phyloP scores from a whole-genome alignment of 1,284 basidiomycete species.

The Pseudozyma thailandica region DNA sequence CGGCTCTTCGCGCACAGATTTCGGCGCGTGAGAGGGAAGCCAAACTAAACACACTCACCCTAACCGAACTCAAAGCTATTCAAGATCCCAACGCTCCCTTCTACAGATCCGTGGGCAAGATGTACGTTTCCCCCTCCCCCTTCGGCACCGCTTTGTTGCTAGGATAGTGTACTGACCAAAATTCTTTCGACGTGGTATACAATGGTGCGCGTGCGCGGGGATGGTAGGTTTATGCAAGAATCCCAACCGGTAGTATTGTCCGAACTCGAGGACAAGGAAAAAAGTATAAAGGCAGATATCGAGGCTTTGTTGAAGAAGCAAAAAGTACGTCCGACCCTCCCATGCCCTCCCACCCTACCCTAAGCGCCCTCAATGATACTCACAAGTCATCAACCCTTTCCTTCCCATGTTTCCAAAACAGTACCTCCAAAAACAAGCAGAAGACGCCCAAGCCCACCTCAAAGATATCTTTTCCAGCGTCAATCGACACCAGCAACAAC shows the following conservation, averaged over 20 bases:
- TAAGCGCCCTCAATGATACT: background rate
- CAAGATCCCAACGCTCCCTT: conserved; percentile 25
- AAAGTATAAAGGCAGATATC: conserved; percentile 19
- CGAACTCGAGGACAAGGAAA: conserved; percentile 23
- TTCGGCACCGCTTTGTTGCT: no score
- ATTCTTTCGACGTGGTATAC: background rate
- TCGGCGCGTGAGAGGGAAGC: conserved; percentile 29
- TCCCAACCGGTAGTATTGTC: conserved; percentile 19
- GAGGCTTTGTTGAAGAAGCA: conserved; percentile 31
- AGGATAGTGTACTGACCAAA: no score
- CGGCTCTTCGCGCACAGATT: conserved; percentile 35
- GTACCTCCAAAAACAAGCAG: conserved; percentile 46
- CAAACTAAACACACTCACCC: conserved; percentile 36
- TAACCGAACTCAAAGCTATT: conserved; percentile 32
- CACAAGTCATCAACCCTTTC: background rate
- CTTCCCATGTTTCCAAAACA: conserved; percentile 6
- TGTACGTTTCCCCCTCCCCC: conserved; percentile 20
- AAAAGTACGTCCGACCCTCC: conserved; percentile 9
- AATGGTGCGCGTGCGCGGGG: background rate
- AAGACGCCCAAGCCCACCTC: conserved; percentile 48
- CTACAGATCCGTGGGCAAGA: conserved; percentile 37
- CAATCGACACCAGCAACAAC: conserved; percentile 35
- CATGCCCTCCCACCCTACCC: background rate
- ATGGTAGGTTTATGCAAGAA: conserved; percentile 41
- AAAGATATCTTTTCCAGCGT: conserved; percentile 50